phyloP scores from a whole-genome alignment of 2,329 filamentous ascomycete genomes.

The Tolypocladium album region DNA sequence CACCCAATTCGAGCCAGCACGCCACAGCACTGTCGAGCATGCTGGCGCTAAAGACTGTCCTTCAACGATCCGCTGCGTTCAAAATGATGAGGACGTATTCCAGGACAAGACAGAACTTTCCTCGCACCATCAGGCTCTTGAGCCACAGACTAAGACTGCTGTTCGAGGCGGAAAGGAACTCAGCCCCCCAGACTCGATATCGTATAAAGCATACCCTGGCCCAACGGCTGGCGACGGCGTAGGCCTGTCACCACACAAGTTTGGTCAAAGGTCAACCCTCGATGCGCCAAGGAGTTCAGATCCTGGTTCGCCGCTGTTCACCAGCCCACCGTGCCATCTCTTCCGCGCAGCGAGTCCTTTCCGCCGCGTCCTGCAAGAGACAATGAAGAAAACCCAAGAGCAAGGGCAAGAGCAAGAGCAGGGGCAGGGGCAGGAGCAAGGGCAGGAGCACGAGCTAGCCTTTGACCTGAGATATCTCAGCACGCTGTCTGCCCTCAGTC shows the following conservation, averaged over 20 bases:
- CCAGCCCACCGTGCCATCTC: constrained; percentile 37
- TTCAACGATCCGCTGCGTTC: constrained; percentile 22
- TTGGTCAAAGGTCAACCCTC: constrained; percentile 1
- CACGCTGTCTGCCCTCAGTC: constrained; percentile 27
- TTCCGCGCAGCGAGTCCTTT: constrained; percentile 47
- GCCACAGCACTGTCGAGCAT: constrained; percentile 7
- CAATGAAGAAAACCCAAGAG: constrained; percentile 27
- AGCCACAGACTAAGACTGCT: not conserved
- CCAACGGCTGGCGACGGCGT: constrained; percentile 4
- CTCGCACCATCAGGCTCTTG: not conserved
- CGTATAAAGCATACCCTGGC: constrained; percentile 6
- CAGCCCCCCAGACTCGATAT: not conserved
- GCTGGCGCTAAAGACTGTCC: constrained; percentile 8
- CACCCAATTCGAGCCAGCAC: constrained; percentile 3
- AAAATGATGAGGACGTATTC: constrained; percentile 19
- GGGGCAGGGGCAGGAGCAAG: no score
- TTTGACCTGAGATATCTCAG: constrained; percentile 25
- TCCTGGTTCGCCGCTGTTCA: constrained; percentile 38
- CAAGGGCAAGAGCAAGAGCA: constrained; percentile 7
- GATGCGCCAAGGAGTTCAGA: constrained; percentile 19
- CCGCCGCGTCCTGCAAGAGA: constrained; percentile 37
- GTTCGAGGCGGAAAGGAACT: not conserved
- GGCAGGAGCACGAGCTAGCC: constrained; percentile 8
- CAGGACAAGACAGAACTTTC: not conserved
- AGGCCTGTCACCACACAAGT: constrained; percentile 5